phyloP scores from a whole-genome alignment of 371 early-diverging fungal species.

The Mucor velutinosus region DNA sequence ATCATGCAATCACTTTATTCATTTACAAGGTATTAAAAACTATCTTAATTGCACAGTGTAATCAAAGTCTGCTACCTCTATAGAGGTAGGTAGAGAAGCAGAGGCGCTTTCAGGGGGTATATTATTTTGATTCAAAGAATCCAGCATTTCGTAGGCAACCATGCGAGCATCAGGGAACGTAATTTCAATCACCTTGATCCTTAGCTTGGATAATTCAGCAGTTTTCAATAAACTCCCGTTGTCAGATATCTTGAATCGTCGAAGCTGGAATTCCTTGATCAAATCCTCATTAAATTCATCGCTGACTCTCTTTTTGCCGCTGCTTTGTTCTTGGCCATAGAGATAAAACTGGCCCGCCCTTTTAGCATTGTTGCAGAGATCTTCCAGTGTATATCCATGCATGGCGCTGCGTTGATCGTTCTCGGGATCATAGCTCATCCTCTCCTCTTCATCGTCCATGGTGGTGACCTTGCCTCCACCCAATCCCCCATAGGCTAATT shows the following conservation, averaged over 20 bases:
- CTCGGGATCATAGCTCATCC: neutral
- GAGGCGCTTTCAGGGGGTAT: neutral
- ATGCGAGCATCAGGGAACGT: neutral
- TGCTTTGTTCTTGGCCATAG: neutral
- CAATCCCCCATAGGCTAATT: constrained; percentile 7
- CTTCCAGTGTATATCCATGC: neutral
- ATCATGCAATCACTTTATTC: neutral
- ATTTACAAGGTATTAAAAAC: neutral
- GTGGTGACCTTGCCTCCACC: neutral
- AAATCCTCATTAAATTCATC: neutral
- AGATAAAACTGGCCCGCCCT: constrained; percentile 4
- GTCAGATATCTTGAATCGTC: neutral
- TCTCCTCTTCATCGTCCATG: neutral
- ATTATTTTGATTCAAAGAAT: neutral
- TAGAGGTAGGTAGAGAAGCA: neutral
- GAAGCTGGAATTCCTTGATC: neutral
- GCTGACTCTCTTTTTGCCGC: neutral
- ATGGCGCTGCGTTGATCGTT: neutral
- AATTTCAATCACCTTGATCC: neutral
- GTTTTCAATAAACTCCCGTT: constrained; percentile 1
- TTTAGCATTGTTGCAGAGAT: constrained; percentile 4
- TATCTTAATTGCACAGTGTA: neutral
- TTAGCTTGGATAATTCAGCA: neutral
- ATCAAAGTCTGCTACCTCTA: neutral
- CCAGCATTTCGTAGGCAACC: neutral